Percentiles rank a stretch among this genome's conserved stretches.
These are phyloP conservation scores for Lepidium didymum DNA, from an alignment of 345 rosid species.

Conservation along the genomic window DNA sequence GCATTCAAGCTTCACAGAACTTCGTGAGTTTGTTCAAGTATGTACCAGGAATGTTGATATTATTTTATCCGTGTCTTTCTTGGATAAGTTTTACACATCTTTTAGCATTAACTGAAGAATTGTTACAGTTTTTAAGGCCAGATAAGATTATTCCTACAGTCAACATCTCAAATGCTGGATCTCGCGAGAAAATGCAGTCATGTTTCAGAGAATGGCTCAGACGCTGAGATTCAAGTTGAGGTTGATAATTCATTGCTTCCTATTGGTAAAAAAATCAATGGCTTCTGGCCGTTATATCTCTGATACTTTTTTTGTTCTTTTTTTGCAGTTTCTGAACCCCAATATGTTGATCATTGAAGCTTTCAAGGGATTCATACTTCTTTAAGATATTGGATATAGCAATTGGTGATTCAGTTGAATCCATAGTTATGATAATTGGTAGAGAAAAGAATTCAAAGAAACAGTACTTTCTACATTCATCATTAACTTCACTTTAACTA, in stretches of 20 bases:
- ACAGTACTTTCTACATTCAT: background rate
- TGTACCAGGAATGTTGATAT: background rate
- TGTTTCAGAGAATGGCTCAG: constrained; percentile 63
- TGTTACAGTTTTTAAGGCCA: constrained; percentile 54
- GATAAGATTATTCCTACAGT: constrained; percentile 78
- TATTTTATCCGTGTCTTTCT: background rate
- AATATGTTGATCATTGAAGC: background rate
- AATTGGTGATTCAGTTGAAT: background rate
- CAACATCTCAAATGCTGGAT: constrained; percentile 50
- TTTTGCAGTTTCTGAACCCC: background rate
- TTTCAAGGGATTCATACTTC: constrained; percentile 1
- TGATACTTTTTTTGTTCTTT: background rate
- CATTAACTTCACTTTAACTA: background rate
- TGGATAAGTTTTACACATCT: background rate
- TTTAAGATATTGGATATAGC: background rate
- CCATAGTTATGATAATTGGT: constrained; percentile 12
- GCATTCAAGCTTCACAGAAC: constrained; percentile 76
- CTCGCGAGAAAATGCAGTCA: constrained; percentile 66
- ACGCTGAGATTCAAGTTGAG: constrained; percentile 12
- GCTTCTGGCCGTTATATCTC: background rate
- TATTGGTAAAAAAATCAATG: background rate
- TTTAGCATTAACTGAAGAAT: background rate
- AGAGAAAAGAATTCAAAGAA: background rate
- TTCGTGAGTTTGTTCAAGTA: constrained; percentile 71
- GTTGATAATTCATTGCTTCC: background rate